Percentiles rank a stretch among this genome's conserved stretches.
These are phyloP conservation scores for Trichosporon sp. DNA, from an alignment of 1,284 basidiomycete genomes.

Conservation along the genomic window DNA sequence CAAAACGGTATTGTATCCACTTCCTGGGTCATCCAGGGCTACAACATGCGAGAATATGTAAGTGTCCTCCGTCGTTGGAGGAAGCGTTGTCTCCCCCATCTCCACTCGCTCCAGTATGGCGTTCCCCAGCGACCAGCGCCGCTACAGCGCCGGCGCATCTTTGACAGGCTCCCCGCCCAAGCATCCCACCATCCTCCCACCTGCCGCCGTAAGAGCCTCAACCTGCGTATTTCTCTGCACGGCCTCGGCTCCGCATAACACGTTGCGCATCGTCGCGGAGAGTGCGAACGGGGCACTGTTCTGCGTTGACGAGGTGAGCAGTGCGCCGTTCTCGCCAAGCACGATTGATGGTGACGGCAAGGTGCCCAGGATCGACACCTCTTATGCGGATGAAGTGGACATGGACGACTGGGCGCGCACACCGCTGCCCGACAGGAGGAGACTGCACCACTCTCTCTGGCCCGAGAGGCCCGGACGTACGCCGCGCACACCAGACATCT, in stretches of 20 bases:
- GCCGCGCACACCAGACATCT: too few species aligned
- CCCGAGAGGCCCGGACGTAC: background rate
- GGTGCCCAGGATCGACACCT: background rate
- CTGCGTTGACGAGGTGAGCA: background rate
- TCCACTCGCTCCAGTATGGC: background rate
- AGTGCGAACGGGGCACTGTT: background rate
- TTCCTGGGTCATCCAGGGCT: background rate
- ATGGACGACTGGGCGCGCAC: constrained; percentile 13
- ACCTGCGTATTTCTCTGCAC: background rate
- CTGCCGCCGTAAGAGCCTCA: background rate
- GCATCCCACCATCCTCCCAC: background rate
- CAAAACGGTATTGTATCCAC: background rate
- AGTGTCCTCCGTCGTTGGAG: background rate
- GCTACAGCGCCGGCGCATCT: background rate
- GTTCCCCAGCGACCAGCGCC: background rate
- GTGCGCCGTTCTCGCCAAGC: background rate
- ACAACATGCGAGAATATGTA: background rate
- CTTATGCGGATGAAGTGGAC: background rate
- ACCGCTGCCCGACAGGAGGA: background rate
- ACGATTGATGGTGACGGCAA: background rate
- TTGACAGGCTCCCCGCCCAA: background rate
- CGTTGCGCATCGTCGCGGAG: background rate
- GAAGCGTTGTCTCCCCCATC: background rate
- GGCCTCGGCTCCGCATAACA: background rate
- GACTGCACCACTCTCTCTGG: background rate